Evolutionary conservation across 31 red algal genomes (phyloP).

Genomic region (Asparagopsis taxiformis): DNA sequence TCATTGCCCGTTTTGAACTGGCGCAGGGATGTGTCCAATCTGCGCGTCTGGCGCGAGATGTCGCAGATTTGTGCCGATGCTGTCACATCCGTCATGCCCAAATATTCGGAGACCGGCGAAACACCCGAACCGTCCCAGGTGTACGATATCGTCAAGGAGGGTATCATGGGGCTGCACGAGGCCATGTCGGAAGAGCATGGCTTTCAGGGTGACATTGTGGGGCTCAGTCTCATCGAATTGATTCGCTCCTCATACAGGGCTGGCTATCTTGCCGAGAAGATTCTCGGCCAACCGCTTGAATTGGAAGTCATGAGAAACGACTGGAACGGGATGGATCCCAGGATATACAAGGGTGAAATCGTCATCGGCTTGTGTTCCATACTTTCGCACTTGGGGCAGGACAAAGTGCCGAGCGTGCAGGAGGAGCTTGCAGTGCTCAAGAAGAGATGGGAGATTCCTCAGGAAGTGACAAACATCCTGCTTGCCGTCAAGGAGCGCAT

Average conservation of each 20-base stretch:
- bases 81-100: slow-evolving; percentile 16
- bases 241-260: slow-evolving; percentile 38
- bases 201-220: slow-evolving; percentile 53
- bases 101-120: not conserved
- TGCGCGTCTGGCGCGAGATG: slow-evolving; percentile 24
- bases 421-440: slow-evolving; percentile 13
- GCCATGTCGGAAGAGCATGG: slow-evolving; percentile 46
- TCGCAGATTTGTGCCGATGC: slow-evolving; percentile 59
- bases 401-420: slow-evolving; percentile 2
- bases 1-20: slow-evolving; percentile 40
- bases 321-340: not conserved
- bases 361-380: slow-evolving; percentile 46
- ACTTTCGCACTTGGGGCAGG: slow-evolving; percentile 26
- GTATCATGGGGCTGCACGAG: slow-evolving; percentile 31
- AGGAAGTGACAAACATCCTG: slow-evolving; percentile 20
- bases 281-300: slow-evolving; percentile 21
- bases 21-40: slow-evolving; percentile 33
- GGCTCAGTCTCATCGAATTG: slow-evolving; percentile 41
- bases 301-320: slow-evolving; percentile 15
- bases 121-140: slow-evolving; percentile 1
- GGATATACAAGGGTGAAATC: slow-evolving; percentile 54
- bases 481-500: slow-evolving; percentile 22
- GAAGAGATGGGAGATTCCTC: slow-evolving; percentile 21
- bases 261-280: slow-evolving; percentile 39
- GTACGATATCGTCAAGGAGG: slow-evolving; percentile 26